Percentiles rank a stretch among this genome's conserved stretches.
Evolutionary conservation across 257 asterid genomes (phyloP).

Genomic region (Echium plantagineum): DNA sequence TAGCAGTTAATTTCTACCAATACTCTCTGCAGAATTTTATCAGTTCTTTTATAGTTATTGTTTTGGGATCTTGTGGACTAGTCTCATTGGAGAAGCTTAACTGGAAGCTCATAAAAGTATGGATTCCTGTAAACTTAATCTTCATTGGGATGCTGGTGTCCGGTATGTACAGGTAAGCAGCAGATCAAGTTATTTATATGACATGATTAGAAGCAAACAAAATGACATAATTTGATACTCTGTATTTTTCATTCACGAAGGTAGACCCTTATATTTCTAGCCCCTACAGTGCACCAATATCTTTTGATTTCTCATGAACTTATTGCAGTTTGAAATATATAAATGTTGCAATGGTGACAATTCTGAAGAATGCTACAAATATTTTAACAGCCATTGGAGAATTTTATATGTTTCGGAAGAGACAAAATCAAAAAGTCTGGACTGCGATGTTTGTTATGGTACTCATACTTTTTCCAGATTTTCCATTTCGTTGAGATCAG

Average conservation of each 20-base stretch:
- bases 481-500: background rate
- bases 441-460: conserved; percentile 47
- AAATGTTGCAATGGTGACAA: conserved; percentile 50
- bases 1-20: conserved; percentile 4
- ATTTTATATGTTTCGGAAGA: conserved; percentile 36
- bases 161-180: conserved; percentile 33
- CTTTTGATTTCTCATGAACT: conserved; percentile 14
- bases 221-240: no score
- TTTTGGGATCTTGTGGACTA: conserved; percentile 33
- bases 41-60: conserved; percentile 26
- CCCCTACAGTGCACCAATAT: background rate
- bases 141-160: conserved; percentile 45
- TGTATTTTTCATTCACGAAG: no score
- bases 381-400: conserved; percentile 43
- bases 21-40: conserved; percentile 31
- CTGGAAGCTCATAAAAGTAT: conserved; percentile 32
- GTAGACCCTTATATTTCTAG: background rate
- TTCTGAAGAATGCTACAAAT: conserved; percentile 45
- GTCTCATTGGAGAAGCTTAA: conserved; percentile 32
- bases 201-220: no score
- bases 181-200: no score
- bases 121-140: conserved; percentile 43
- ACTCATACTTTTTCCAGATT: conserved; percentile 5
- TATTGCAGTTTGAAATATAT: conserved; percentile 37
- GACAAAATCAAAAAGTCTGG: conserved; percentile 41